Evolutionary conservation across 805 yeast species (phyloP).

Genomic region (Starmerella bombi): DNA sequence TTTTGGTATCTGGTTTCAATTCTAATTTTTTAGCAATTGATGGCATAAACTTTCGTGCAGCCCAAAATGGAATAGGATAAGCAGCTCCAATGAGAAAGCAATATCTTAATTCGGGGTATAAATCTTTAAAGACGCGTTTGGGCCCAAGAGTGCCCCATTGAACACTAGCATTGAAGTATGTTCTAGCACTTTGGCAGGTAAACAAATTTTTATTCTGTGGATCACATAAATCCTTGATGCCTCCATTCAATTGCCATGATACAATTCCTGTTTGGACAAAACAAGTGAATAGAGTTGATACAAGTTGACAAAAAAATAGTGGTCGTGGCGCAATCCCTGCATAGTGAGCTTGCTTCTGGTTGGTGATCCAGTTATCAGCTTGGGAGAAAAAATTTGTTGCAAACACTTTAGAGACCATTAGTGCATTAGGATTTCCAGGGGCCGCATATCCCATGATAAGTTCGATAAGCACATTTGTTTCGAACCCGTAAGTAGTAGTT

Average conservation of each 20-base stretch:
- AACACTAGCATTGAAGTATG: constrained; percentile 39
- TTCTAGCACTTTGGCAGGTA: constrained; percentile 31
- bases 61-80: constrained; percentile 17
- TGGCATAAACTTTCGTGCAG: constrained; percentile 8
- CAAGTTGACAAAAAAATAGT: constrained; percentile 14
- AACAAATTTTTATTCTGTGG: constrained; percentile 30
- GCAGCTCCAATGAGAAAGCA: constrained; percentile 45
- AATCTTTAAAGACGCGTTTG: constrained; percentile 33
- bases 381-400: constrained; percentile 50
- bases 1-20: constrained; percentile 30
- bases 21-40: background rate
- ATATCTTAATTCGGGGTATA: constrained; percentile 49
- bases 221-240: constrained; percentile 26
- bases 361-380: constrained; percentile 47
- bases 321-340: constrained; percentile 23
- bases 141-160: constrained; percentile 54
- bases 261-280: constrained; percentile 17
- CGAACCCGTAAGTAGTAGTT: constrained; percentile 37
- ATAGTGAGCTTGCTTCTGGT: constrained; percentile 45
- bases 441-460: constrained; percentile 46
- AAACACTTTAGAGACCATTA: constrained; percentile 38
- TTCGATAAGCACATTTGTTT: constrained; percentile 45
- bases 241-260: constrained; percentile 16
- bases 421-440: constrained; percentile 43
- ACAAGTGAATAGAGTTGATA: constrained; percentile 8